Conservation (phyloP, 169 alveolate genomes). For the Sarcocystis neurona region DNA sequence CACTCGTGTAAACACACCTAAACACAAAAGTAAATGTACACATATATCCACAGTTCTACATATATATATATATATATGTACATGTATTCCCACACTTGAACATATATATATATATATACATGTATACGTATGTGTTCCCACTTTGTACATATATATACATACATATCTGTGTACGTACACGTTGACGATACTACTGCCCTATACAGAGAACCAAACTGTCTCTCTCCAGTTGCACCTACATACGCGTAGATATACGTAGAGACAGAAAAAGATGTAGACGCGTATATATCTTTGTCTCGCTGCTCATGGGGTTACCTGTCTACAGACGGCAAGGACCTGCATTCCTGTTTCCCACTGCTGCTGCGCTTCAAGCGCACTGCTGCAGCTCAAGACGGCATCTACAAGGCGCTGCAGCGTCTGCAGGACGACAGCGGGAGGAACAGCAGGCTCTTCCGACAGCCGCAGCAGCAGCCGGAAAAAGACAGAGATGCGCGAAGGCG, state of each 20-base stretch:
- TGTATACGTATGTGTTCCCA: background rate
- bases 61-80: background rate
- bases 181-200: no score
- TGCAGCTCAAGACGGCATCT: background rate
- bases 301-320: background rate
- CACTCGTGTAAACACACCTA: background rate
- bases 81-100: background rate
- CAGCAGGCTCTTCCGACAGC: conserved; percentile 21
- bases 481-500: conserved; percentile 29
- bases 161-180: no score
- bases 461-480: conserved; percentile 41
- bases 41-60: background rate
- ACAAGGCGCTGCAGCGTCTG: conserved; percentile 32
- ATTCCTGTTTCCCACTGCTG: conserved; percentile 36
- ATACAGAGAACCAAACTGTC: no score
- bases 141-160: no score
- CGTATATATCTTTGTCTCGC: background rate
- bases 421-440: background rate
- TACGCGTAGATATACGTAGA: background rate
- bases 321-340: conserved; percentile 16
- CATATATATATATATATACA: no score
- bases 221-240: no score
- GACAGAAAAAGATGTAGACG: background rate
- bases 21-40: background rate
- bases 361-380: background rate